phyloP scores from a whole-genome alignment of 2,329 filamentous ascomycete species.

The Ophiocordyceps camponoti-leonardi region DNA sequence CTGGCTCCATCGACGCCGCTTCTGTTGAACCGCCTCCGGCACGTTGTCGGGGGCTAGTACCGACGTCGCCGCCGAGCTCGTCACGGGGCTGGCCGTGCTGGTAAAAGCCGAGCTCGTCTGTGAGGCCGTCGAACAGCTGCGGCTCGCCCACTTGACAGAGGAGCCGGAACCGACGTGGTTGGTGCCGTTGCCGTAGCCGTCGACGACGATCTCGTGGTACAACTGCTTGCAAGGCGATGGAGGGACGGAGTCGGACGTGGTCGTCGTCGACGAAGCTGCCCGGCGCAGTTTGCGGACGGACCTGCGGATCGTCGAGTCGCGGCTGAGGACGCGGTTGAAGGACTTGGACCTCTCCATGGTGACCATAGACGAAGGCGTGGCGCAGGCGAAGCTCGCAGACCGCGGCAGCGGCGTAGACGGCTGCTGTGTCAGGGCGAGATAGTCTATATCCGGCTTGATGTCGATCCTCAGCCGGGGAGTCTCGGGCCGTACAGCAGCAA shows the following conservation, averaged over 20 bases:
- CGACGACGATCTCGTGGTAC: constrained; percentile 34
- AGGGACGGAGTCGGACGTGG: constrained; percentile 1
- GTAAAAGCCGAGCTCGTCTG: constrained; percentile 10
- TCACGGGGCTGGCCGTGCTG: constrained; percentile 10
- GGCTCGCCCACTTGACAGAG: constrained; percentile 5
- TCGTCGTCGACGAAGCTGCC: constrained; percentile 5
- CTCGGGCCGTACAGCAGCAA: not conserved
- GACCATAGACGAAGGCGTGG: not conserved
- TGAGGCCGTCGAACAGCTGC: constrained; percentile 11
- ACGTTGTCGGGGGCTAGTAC: constrained; percentile 1
- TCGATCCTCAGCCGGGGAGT: constrained; percentile 13
- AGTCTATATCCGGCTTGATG: constrained; percentile 39
- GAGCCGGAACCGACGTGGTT: constrained; percentile 17
- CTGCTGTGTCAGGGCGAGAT: constrained; percentile 26
- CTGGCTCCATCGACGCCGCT: constrained; percentile 10
- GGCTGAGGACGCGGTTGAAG: constrained; percentile 11
- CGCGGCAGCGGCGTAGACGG: not conserved
- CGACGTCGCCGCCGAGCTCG: constrained; percentile 7
- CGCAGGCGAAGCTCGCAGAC: constrained; percentile 1
- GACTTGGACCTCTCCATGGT: constrained; percentile 13
- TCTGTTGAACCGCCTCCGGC: constrained; percentile 6
- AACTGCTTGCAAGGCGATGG: constrained; percentile 6
- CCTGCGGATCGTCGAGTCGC: constrained; percentile 16
- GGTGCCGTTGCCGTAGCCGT: constrained; percentile 36
- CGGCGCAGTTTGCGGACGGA: constrained; percentile 15